phyloP scores from a whole-genome alignment of 1,284 basidiomycete species.

The Boletus semigastroideus region DNA sequence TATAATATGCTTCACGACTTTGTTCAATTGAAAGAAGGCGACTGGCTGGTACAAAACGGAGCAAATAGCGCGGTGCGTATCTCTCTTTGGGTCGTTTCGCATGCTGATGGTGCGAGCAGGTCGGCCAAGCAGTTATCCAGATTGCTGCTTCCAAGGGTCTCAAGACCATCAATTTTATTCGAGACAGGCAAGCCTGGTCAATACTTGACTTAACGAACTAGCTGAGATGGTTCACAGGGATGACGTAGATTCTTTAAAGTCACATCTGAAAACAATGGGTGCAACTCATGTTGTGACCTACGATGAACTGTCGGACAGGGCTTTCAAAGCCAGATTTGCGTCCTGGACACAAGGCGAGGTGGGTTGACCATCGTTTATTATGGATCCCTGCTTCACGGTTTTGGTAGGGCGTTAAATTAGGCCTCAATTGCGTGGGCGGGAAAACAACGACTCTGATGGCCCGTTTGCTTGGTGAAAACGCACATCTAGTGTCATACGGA shows the following conservation, averaged over 20 bases:
- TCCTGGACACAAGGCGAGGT: slow-evolving; percentile 63
- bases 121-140: slow-evolving; percentile 79
- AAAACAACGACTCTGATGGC: slow-evolving; percentile 67
- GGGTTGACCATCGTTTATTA: neutral
- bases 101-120: slow-evolving; percentile 38
- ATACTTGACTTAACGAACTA: neutral
- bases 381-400: neutral
- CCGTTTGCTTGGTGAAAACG: slow-evolving; percentile 60
- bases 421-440: slow-evolving; percentile 81
- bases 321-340: slow-evolving; percentile 49
- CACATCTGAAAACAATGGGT: slow-evolving; percentile 57
- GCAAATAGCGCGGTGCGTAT: slow-evolving; percentile 73
- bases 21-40: slow-evolving; percentile 57
- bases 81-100: neutral
- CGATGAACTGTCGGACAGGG: slow-evolving; percentile 61
- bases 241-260: slow-evolving; percentile 49
- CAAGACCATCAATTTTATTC: slow-evolving; percentile 77
- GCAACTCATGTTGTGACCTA: slow-evolving; percentile 76
- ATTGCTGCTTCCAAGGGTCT: slow-evolving; percentile 68
- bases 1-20: slow-evolving; percentile 79
- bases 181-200: slow-evolving; percentile 51
- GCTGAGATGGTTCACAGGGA: slow-evolving; percentile 39
- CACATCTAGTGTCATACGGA: slow-evolving; percentile 81
- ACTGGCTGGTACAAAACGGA: slow-evolving; percentile 83
- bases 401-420: slow-evolving; percentile 56